phyloP scores from a whole-genome alignment of 2,329 filamentous ascomycete species.

The Arthrobotrys entomopaga region DNA sequence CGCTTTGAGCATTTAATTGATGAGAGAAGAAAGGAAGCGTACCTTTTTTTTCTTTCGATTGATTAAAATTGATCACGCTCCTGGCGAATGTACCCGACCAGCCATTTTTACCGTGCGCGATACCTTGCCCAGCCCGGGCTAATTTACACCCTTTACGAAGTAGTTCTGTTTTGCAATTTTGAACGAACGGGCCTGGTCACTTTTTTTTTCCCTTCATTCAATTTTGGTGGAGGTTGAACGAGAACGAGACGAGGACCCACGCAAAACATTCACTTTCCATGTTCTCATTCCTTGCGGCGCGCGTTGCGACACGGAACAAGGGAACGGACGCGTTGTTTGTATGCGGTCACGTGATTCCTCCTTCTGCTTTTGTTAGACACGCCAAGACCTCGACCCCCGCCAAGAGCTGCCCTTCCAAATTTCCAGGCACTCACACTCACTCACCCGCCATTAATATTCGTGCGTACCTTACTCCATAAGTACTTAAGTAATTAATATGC shows the following conservation, averaged over 20 bases:
- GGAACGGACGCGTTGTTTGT: slow-evolving; percentile 29
- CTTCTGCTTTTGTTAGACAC: background rate
- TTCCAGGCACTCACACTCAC: background rate
- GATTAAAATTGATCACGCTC: slow-evolving; percentile 19
- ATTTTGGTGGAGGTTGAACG: slow-evolving; percentile 6
- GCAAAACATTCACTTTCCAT: no score
- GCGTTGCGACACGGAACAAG: background rate
- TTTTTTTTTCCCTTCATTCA: no score
- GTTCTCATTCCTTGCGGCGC: background rate
- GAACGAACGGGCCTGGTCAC: no score
- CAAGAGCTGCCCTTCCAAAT: background rate
- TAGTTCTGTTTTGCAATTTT: slow-evolving; percentile 28
- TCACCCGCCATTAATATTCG: background rate
- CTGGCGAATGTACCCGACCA: slow-evolving; percentile 40
- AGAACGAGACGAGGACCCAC: background rate
- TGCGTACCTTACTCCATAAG: no score
- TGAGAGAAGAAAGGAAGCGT: slow-evolving; percentile 3
- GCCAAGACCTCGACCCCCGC: background rate
- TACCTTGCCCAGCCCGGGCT: slow-evolving; percentile 4
- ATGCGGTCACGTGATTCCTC: slow-evolving; percentile 28
- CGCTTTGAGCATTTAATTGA: background rate
- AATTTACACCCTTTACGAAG: slow-evolving; percentile 5
- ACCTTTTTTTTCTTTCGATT: slow-evolving; percentile 2
- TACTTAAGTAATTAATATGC: no score
- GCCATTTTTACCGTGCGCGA: slow-evolving; percentile 34